Evolutionary conservation across 805 yeast species (phyloP).

Genomic region (Jamesozyma lodderae): DNA sequence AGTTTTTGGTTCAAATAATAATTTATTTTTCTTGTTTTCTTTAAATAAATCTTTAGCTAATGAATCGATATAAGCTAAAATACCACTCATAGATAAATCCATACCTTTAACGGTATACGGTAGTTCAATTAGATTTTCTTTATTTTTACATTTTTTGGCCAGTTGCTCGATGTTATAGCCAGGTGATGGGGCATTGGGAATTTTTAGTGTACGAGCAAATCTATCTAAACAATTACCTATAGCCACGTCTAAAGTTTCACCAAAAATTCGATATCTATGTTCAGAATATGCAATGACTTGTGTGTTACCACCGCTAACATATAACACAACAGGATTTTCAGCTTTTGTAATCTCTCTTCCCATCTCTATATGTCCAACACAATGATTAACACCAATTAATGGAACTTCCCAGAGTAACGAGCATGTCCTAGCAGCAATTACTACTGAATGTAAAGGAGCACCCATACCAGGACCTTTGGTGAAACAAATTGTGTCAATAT

Average conservation of each 20-base stretch:
- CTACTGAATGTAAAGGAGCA: constrained; percentile 92
- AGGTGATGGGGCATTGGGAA: constrained; percentile 91
- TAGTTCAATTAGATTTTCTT: constrained; percentile 47
- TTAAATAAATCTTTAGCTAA: constrained; percentile 64
- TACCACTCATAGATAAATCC: constrained; percentile 97
- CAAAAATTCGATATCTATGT: constrained; percentile 92
- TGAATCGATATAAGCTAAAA: constrained; percentile 73
- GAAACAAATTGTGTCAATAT: constrained; percentile 76
- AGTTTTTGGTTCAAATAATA: constrained; percentile 31
- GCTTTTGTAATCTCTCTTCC: constrained; percentile 99
- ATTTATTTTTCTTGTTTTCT: constrained; percentile 33
- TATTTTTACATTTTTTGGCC: constrained; percentile 57
- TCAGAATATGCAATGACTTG: constrained; percentile 95
- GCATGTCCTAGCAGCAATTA: constrained; percentile 81
- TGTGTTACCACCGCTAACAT: constrained; percentile 97
- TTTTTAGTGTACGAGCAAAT: constrained; percentile 83
- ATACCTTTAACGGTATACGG: constrained; percentile 98
- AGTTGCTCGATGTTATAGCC: constrained; percentile 95
- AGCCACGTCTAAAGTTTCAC: constrained; percentile 97
- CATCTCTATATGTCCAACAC: constrained; percentile 98
- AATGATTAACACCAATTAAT: constrained; percentile 89
- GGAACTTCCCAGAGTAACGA: constrained; percentile 76
- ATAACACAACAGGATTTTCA: constrained; percentile 88
- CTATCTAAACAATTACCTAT: constrained; percentile 95
- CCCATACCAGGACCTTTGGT: constrained; percentile 99